These are phyloP conservation scores for Hortaea werneckii DNA, from an alignment of 2,329 filamentous ascomycete genomes.

Conservation along the genomic window DNA sequence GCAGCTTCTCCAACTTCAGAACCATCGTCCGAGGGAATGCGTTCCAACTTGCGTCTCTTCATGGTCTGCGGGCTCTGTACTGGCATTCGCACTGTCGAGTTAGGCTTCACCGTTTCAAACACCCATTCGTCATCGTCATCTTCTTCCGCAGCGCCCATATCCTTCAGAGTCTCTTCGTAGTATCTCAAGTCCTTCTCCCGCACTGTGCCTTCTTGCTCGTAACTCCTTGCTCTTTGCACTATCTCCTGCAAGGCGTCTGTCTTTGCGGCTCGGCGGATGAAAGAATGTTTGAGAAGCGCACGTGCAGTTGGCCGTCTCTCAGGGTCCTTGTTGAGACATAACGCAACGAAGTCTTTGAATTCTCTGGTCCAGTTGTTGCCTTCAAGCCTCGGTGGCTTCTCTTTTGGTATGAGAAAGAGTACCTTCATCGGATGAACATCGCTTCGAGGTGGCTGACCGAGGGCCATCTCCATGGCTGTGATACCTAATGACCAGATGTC, in stretches of 20 bases:
- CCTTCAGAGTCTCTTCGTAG: slow-evolving; percentile 77
- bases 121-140: slow-evolving; percentile 80
- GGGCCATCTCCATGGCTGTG: slow-evolving; percentile 79
- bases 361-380: slow-evolving; percentile 66
- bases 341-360: slow-evolving; percentile 86
- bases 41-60: slow-evolving; percentile 38
- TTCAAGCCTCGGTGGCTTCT: slow-evolving; percentile 71
- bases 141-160: slow-evolving; percentile 29
- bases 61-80: slow-evolving; percentile 37
- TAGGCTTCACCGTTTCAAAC: slow-evolving; percentile 78
- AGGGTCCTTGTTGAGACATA: slow-evolving; percentile 86
- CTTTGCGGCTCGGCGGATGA: slow-evolving; percentile 78
- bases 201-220: slow-evolving; percentile 46
- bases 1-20: slow-evolving; percentile 25
- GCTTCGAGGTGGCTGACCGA: slow-evolving; percentile 80
- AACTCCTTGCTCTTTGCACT: slow-evolving; percentile 71
- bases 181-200: slow-evolving; percentile 54
- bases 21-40: slow-evolving; percentile 32
- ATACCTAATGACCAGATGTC: slow-evolving; percentile 92
- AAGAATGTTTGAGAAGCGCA: slow-evolving; percentile 78
- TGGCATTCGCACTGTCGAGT: slow-evolving; percentile 45
- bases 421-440: slow-evolving; percentile 90
- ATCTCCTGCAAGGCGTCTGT: slow-evolving; percentile 81
- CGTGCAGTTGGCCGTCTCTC: slow-evolving; percentile 75
- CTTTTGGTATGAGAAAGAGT: slow-evolving; percentile 82